phyloP scores from a whole-genome alignment of 805 yeast genomes.

The Wickerhamomyces alni region DNA sequence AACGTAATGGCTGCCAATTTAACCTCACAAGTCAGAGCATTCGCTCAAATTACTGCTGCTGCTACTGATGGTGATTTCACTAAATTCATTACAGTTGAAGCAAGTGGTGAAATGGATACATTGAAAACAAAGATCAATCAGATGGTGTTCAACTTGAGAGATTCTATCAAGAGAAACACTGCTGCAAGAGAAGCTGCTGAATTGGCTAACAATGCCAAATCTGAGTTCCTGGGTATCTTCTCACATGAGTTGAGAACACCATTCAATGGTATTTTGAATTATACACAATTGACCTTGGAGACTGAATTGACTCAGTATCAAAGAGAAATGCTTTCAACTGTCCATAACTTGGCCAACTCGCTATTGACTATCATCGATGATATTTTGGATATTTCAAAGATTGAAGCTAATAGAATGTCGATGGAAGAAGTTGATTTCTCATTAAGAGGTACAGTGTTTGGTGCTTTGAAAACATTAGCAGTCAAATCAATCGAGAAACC shows the following conservation, averaged over 20 bases:
- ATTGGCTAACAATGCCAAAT: constrained; percentile 80
- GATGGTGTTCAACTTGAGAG: constrained; percentile 83
- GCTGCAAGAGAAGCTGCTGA: constrained; percentile 95
- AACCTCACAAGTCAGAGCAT: constrained; percentile 88
- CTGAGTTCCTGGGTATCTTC: constrained; percentile 86
- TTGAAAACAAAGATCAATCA: constrained; percentile 55
- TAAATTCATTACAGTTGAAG: constrained; percentile 84
- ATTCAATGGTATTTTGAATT: constrained; percentile 88
- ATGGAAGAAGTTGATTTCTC: constrained; percentile 86
- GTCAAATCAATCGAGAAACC: constrained; percentile 88
- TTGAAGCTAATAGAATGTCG: constrained; percentile 91
- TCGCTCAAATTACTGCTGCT: constrained; percentile 90
- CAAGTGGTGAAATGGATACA: constrained; percentile 78
- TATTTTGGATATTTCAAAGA: constrained; percentile 85
- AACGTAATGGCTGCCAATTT: constrained; percentile 92
- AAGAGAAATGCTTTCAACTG: constrained; percentile 86
- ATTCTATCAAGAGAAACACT: constrained; percentile 84
- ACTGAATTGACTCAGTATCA: constrained; percentile 88
- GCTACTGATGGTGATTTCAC: constrained; percentile 94
- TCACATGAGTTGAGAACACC: constrained; percentile 89
- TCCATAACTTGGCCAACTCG: constrained; percentile 82
- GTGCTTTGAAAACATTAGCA: constrained; percentile 83
- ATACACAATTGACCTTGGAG: constrained; percentile 85
- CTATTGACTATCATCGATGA: constrained; percentile 84
- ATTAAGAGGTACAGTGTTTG: constrained; percentile 80